Evolutionary conservation across 1,284 basidiomycete species (phyloP), one percentile per base, ranked within the genome.

Genomic region (Tausonia pullulans): DNA sequence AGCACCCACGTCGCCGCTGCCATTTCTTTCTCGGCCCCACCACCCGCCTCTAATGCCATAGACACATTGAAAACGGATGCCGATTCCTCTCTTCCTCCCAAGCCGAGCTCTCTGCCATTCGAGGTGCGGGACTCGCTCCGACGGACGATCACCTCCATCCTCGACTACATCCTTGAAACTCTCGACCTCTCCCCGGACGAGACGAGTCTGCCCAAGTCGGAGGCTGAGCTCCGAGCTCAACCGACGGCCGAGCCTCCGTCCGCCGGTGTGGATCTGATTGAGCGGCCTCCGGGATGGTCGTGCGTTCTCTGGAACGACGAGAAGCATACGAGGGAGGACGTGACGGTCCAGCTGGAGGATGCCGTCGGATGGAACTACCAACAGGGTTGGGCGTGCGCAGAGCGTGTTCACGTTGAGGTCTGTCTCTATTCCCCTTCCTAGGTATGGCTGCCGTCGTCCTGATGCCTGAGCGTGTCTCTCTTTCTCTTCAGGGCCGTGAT

Each of bases 261-360:
- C 14, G 40, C 45, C 39, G 54, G 55, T 39, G 44, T 51, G 40
- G 62, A 57, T 44, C 67, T 58, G 60, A 70, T 75, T 70, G 63
- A 54, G 41, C 45, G 65, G 5, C 39, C 56, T 14, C 64, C 67
- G n/a, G 67, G 27, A 27, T 27, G 27, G 27, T 27, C 27, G 2
- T 27, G 27, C 62, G 80, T 96, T 16, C 78, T 98, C 2, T 98
- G 93, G 93, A 94, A 96, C 75, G 95, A 98, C 77, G 96, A 99
- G 75, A 96, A 93, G 71, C 96, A 98, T 75, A 93, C 90, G 2
- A 90, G 89, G 71, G 86, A 87, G 61, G 91, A 98, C 72, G 86
- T 97, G 64, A 87, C 88, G 63, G 83, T 87, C 68, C 83, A 94
- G 65, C 78, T 96, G 5, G 79, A 81, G 58, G 88, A 89, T 65